Base-by-base conservation (phyloP, 352 stramenopile species). In the Globisporangium uncinulatum region DNA sequence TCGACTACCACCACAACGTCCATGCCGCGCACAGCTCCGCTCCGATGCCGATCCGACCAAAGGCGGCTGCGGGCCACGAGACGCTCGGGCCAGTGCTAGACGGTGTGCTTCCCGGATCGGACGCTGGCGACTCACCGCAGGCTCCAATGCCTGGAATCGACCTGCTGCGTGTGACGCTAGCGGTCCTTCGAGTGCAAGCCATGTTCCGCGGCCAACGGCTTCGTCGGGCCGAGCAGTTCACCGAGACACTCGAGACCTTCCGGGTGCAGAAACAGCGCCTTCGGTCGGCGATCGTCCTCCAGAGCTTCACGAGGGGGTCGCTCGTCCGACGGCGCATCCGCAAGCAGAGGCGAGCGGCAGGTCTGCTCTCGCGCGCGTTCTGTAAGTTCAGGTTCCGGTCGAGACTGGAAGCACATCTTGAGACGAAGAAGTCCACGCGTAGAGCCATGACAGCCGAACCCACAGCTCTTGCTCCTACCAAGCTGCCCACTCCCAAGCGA, bases 181-280 rank as follows among this genome's bases (percentile, higher is more conserved):
- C 71, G 32, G 52, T 76, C 34, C 65, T 67, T 29, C 63, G 57
- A 4, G 43, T 77, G 31, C 71, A 80, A 37, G 69, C 69, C 15
- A 67, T 67, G 31, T 75, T 75, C 31, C 69, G 69, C 34, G 66
- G 69, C 0, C 66, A 56, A 39, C 66, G 66, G 1, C 55, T 69
- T 15, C 66, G 71, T 13, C 57, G 66, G 20, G 43, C 47, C 6
- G 61, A 75, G 2, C 65, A 67, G 4, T 71, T 77, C 24, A 45
- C 57, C 1, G 56, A 73, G 20, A 58, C 61, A 34, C 53, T 80
- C 11, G 63, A 77, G 36, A 66, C 63, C 3, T 75, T 69, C 57
- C 49, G 54, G 3, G 47, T 52, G 24, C 68, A 74, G 31, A 65
- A 67, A 9, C 67, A 74, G 20, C 59, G 55, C 6, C 39, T 73